Base-by-base conservation (phyloP, 2,329 filamentous ascomycete genomes). In the Paracamarosporium sp. region DNA sequence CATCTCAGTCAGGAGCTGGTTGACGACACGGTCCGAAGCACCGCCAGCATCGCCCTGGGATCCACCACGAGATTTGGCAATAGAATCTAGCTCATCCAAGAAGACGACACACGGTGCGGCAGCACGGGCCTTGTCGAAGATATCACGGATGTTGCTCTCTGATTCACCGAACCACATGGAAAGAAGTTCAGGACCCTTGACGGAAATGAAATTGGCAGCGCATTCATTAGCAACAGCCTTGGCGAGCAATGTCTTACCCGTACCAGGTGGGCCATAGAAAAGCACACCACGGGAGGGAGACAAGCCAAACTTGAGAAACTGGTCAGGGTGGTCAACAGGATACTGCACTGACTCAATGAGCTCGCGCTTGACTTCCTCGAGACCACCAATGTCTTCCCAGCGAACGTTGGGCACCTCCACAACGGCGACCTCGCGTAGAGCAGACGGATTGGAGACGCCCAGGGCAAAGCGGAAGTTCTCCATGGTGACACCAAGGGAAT, bases 111-210 rank as follows among this genome's bases (percentile, higher is more conserved):
- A 99, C 81, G 95, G 95, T 71, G 95, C 95, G 60, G 96, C 95
- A 63, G 95, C 96, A 76, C 95, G 92, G 65, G 95, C 95, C 88
- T 98, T 99, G 88, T 99, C 95, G 80, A 99, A 99, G 73, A 99
- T 99, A 78, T 99, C 95, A 77, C 95, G 92, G 66, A 99, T 98
- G 83, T 99, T 99, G 88, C 92, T 97, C 83, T 99, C 96, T 53
- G 95, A 99, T 83, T 99, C 95, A 89, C 95, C 95, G 76, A 99
- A 99, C 95, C 95, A 99, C 95, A 99, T 99, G 79, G 93, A 97
- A 71, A 99, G 88, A 73, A 99, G 86, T 80, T 99, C 95, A 56
- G 95, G 96, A 61, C 95, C 95, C 88, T 99, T 99, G 80, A 99
- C 90, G 38, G 95, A 99, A 77, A 99, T 98, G 83, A 99, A 99